phyloP scores from a whole-genome alignment of 306 rosid species.

The Pterocarpus macrocarpus region DNA sequence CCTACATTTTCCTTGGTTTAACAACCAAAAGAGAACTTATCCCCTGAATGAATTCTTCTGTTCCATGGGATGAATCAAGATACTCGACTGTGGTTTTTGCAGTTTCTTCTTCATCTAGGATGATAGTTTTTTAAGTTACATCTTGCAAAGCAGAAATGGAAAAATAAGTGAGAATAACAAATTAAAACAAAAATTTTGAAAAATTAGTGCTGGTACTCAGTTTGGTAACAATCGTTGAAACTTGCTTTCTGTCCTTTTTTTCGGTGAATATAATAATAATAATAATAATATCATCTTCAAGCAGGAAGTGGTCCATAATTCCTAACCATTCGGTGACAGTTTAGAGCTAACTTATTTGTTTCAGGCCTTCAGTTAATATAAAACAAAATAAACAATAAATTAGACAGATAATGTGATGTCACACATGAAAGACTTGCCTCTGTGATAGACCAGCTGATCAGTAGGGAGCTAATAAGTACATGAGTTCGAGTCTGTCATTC shows the following conservation, averaged over 20 bases:
- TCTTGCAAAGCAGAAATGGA: neutral
- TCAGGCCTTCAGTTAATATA: slow-evolving; percentile 8
- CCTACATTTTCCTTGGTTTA: neutral
- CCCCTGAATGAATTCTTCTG: neutral
- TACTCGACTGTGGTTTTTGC: neutral
- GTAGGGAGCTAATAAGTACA: slow-evolving; percentile 65
- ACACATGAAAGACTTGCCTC: slow-evolving; percentile 67
- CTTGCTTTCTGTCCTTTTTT: neutral
- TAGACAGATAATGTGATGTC: neutral
- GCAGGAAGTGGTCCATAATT: slow-evolving; percentile 11
- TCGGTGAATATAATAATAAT: no score
- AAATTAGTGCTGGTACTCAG: neutral
- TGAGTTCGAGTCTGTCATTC: slow-evolving; percentile 61
- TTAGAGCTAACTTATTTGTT: neutral
- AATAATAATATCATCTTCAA: slow-evolving; percentile 14
- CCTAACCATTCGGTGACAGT: neutral
- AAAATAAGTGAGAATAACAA: no score
- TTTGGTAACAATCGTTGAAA: neutral
- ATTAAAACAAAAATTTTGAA: neutral
- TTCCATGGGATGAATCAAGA: slow-evolving; percentile 1
- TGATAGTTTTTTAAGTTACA: neutral
- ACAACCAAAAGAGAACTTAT: neutral
- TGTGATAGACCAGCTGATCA: slow-evolving; percentile 80
- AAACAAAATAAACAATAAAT: slow-evolving; percentile 28
- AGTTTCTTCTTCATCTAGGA: neutral